phyloP scores from a whole-genome alignment of 345 rosid species.

The Xanthoceras sorbifolium region DNA sequence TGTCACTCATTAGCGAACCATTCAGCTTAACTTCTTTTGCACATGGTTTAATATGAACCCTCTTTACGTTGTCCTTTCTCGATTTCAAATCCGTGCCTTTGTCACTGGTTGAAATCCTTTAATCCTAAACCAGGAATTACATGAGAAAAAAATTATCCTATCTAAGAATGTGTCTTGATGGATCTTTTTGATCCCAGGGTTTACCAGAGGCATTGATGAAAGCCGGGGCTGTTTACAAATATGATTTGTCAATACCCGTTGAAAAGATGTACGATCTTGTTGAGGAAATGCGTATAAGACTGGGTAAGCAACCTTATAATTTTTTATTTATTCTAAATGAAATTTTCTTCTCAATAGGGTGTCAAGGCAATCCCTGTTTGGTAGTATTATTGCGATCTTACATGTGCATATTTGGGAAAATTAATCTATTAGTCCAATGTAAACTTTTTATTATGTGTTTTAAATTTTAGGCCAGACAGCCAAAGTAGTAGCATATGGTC shows the following conservation, averaged over 20 bases:
- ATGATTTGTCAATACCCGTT: constrained; percentile 86
- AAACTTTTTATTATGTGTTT: constrained; percentile 3
- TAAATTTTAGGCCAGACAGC: constrained; percentile 60
- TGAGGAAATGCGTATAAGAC: constrained; percentile 68
- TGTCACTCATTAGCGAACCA: background rate
- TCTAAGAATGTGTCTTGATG: background rate
- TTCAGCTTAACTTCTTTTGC: background rate
- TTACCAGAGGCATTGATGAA: constrained; percentile 82
- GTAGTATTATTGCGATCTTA: background rate
- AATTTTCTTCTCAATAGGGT: background rate
- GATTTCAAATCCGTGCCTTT: background rate
- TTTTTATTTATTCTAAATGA: too few species aligned
- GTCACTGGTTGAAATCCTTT: background rate
- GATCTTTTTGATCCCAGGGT: constrained; percentile 52
- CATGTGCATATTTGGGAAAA: background rate
- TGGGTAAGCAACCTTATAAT: constrained; percentile 49
- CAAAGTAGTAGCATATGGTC: constrained; percentile 84
- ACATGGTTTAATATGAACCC: background rate
- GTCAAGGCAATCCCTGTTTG: background rate
- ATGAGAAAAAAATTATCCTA: background rate
- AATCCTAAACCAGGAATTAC: background rate
- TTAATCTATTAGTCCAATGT: background rate
- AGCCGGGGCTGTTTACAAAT: constrained; percentile 89
- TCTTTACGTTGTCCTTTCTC: background rate
- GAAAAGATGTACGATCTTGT: constrained; percentile 85